These are phyloP conservation scores for Diutina sp. DNA, from an alignment of 1,139 yeast genomes.

Conservation along the genomic window DNA sequence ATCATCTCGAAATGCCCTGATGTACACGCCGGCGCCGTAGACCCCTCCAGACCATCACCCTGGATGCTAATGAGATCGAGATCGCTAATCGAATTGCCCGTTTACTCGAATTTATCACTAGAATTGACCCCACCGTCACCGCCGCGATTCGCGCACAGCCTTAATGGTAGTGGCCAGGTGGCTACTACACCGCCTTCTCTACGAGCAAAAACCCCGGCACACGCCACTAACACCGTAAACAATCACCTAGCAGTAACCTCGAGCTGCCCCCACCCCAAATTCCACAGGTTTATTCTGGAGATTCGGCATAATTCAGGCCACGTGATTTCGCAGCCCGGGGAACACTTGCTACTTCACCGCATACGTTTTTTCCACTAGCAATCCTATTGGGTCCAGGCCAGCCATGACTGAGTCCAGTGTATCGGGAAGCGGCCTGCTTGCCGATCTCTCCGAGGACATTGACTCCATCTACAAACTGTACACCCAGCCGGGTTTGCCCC, in stretches of 20 bases:
- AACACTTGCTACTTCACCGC: neutral
- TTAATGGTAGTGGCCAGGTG: neutral
- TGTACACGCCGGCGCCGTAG: too few relatives aligned
- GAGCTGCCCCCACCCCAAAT: neutral
- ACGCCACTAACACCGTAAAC: neutral
- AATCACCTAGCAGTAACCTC: neutral
- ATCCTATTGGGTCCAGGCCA: neutral
- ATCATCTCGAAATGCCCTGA: neutral
- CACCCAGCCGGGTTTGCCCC: constrained; percentile 5
- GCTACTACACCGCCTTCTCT: neutral
- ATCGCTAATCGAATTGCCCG: too few relatives aligned
- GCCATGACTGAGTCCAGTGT: neutral
- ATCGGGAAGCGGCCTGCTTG: constrained; percentile 4
- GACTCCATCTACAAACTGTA: constrained; percentile 23
- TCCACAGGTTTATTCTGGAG: neutral
- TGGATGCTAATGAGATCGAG: too few relatives aligned
- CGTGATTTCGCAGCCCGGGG: neutral
- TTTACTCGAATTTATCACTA: neutral
- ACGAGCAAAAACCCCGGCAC: neutral
- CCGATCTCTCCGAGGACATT: constrained; percentile 19
- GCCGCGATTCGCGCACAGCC: neutral
- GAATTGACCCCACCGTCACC: neutral
- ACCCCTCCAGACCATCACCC: neutral
- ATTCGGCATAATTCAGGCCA: neutral
- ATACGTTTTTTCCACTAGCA: neutral